Conservation (phyloP, 2,329 filamentous ascomycete species). For the Dissoconium aciculare region DNA sequence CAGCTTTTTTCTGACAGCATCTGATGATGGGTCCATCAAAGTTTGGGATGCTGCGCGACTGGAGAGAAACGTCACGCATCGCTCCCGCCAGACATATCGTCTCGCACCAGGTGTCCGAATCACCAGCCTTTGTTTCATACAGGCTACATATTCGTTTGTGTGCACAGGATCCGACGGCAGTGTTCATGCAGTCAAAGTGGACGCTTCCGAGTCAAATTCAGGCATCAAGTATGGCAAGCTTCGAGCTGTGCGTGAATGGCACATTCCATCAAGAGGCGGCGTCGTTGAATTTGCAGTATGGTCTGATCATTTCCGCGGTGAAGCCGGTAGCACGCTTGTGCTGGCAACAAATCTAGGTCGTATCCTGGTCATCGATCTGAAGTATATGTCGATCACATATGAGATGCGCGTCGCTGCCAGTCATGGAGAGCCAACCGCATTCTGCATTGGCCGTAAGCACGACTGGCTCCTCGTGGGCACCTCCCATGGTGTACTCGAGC, state of each 20-base stretch:
- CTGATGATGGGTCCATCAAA: conserved; percentile 79
- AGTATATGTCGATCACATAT: conserved; percentile 71
- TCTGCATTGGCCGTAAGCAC: conserved; percentile 70
- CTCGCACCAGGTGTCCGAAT: conserved; percentile 59
- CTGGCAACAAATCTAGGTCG: conserved; percentile 76
- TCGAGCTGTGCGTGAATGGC: conserved; percentile 61
- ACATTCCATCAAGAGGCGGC: conserved; percentile 38
- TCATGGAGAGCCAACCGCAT: conserved; percentile 81
- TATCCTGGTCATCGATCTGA: conserved; percentile 69
- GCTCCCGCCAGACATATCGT: conserved; percentile 71
- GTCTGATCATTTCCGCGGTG: conserved; percentile 80
- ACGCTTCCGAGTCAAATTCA: conserved; percentile 39
- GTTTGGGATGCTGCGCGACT: conserved; percentile 85
- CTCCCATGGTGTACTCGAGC: conserved; percentile 76
- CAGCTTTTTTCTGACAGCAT: conserved; percentile 83
- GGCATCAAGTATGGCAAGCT: conserved; percentile 64
- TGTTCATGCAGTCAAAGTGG: conserved; percentile 78
- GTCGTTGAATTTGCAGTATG: conserved; percentile 66
- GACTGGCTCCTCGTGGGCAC: conserved; percentile 90
- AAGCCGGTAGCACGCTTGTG: conserved; percentile 66
- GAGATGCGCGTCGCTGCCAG: conserved; percentile 74
- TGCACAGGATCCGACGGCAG: conserved; percentile 82
- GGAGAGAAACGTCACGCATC: conserved; percentile 79
- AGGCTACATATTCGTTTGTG: conserved; percentile 85
- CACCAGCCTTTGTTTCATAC: conserved; percentile 74